phyloP scores from a whole-genome alignment of 805 yeast genomes.

The Sugiyamaella boreocaroliniensis region DNA sequence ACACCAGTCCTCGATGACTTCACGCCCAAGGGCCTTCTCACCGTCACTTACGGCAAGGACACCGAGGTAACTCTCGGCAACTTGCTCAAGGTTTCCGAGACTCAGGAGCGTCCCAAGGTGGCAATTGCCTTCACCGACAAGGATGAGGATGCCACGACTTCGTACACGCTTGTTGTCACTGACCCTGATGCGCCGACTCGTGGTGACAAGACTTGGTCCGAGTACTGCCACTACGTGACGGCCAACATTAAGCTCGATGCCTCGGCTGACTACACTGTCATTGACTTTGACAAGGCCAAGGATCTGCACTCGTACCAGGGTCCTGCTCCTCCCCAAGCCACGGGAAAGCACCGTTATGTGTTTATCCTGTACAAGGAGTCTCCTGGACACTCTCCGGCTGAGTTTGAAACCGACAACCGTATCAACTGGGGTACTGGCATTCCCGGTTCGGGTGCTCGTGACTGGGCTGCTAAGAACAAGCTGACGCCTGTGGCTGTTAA shows the following conservation, averaged over 20 bases:
- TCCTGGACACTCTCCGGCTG: slow-evolving; percentile 26
- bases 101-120: slow-evolving; percentile 61
- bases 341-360: slow-evolving; percentile 84
- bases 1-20: slow-evolving; percentile 27
- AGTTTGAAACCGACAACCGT: slow-evolving; percentile 43
- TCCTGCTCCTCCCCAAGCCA: slow-evolving; percentile 84
- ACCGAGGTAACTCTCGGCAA: slow-evolving; percentile 75
- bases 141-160: slow-evolving; percentile 40
- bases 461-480: slow-evolving; percentile 62
- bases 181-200: slow-evolving; percentile 93
- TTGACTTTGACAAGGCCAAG: slow-evolving; percentile 17
- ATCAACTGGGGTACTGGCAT: slow-evolving; percentile 82
- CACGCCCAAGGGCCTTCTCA: slow-evolving; percentile 37
- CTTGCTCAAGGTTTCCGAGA: slow-evolving; percentile 52
- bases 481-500: slow-evolving; percentile 63
- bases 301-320: slow-evolving; percentile 50
- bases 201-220: slow-evolving; percentile 81
- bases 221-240: slow-evolving; percentile 68
- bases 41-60: slow-evolving; percentile 54
- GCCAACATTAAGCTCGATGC: slow-evolving; percentile 32
- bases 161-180: slow-evolving; percentile 71
- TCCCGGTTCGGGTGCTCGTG: slow-evolving; percentile 71
- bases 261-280: slow-evolving; percentile 15
- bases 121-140: slow-evolving; percentile 55
- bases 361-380: slow-evolving; percentile 64